Conservation (phyloP, 805 yeast genomes). For the Metschnikowia henanensis region DNA sequence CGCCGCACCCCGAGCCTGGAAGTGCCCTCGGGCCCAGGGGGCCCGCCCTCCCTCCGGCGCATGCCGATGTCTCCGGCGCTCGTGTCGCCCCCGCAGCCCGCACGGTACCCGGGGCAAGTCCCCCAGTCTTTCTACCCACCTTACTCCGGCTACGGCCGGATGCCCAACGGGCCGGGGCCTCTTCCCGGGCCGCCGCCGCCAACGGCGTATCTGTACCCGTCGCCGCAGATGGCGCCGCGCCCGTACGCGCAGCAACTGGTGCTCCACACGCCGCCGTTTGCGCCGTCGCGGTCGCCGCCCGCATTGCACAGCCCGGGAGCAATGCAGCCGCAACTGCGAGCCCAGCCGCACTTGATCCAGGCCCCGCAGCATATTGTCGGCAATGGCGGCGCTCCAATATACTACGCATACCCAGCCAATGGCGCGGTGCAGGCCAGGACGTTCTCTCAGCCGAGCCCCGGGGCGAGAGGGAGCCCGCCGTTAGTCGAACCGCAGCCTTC, state of each 20-base stretch:
- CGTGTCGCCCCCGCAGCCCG: not conserved
- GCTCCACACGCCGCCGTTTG: slow-evolving; percentile 1
- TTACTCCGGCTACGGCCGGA: slow-evolving; percentile 33
- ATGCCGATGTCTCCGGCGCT: slow-evolving; percentile 1
- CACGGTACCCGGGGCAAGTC: not conserved
- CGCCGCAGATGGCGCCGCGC: slow-evolving; percentile 1
- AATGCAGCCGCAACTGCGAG: slow-evolving; percentile 4
- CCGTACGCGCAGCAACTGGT: not conserved
- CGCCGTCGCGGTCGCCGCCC: slow-evolving; percentile 1
- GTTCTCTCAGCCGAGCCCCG: slow-evolving; percentile 2
- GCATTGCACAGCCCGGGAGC: slow-evolving; percentile 1
- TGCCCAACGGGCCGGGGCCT: slow-evolving; percentile 45
- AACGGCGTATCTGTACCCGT: slow-evolving; percentile 1
- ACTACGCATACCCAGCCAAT: slow-evolving; percentile 9
- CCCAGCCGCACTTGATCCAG: slow-evolving; percentile 7
- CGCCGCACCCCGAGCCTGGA: slow-evolving; percentile 1
- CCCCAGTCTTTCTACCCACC: slow-evolving; percentile 31
- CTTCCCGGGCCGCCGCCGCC: slow-evolving; percentile 43
- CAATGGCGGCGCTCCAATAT: slow-evolving; percentile 5
- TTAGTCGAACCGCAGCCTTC: not conserved
- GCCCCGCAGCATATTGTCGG: slow-evolving; percentile 4
- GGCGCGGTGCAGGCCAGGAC: slow-evolving; percentile 2
- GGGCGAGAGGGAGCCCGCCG: not conserved
- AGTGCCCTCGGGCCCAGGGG: not conserved
- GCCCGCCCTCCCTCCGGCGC: not conserved